Conservation (phyloP, 1,284 basidiomycete genomes). For the Sphaerobolus stellatus region DNA sequence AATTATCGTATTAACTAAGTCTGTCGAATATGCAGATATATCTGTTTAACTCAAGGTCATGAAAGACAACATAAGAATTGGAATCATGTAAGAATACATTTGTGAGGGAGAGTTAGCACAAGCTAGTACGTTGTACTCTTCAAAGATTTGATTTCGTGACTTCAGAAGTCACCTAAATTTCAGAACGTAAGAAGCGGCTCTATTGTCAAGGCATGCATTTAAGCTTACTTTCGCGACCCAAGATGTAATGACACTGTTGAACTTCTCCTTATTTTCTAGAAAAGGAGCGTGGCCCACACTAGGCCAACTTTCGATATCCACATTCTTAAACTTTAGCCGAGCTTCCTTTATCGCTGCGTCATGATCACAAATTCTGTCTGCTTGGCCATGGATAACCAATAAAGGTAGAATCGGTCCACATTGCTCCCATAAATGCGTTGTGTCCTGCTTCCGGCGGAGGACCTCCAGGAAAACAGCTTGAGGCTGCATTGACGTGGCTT, state of each 20-base stretch:
- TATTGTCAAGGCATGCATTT: too few species aligned
- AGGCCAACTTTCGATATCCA: background rate
- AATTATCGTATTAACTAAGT: too few species aligned
- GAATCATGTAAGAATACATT: too few species aligned
- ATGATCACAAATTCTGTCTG: background rate
- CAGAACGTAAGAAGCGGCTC: too few species aligned
- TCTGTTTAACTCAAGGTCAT: too few species aligned
- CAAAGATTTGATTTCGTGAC: too few species aligned
- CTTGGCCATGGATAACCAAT: conserved; percentile 34
- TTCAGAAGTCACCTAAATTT: too few species aligned
- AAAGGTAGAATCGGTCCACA: conserved; percentile 32
- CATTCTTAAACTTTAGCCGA: background rate
- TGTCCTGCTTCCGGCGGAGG: conserved; percentile 33
- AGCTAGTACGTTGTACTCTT: too few species aligned
- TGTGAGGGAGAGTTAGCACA: too few species aligned
- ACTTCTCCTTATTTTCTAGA: background rate
- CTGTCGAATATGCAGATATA: too few species aligned
- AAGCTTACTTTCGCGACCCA: background rate
- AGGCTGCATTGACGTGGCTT: conserved; percentile 34
- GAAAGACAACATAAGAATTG: too few species aligned
- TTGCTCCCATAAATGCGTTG: conserved; percentile 27
- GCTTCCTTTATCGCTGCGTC: background rate
- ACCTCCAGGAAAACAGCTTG: conserved; percentile 27
- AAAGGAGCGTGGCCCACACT: background rate
- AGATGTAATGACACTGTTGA: background rate